phyloP scores from a whole-genome alignment of 306 rosid species.

The Malus sylvestris region DNA sequence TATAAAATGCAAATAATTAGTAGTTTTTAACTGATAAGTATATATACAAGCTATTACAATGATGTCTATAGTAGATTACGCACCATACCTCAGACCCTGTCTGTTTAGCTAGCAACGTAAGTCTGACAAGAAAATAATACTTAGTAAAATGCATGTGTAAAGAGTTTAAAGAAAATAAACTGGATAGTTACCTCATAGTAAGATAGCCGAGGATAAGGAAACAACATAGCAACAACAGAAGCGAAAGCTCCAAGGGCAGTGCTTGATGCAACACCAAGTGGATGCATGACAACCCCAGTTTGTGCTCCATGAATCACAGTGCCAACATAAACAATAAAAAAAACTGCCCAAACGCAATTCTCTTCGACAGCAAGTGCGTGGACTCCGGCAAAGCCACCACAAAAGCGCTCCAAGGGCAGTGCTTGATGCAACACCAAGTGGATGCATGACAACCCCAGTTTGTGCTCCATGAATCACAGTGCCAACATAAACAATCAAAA shows the following conservation, averaged over 20 bases:
- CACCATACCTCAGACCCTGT: too few species aligned
- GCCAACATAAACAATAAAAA: conserved; percentile 68
- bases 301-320: conserved; percentile 38
- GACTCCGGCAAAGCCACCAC: conserved; percentile 59
- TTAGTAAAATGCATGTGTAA: not conserved
- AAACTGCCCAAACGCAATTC: conserved; percentile 64
- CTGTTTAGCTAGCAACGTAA: not conserved
- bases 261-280: conserved; percentile 47
- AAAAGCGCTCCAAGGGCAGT: conserved; percentile 49
- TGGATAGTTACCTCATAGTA: conserved; percentile 27
- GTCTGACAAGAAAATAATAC: not conserved
- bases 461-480: conserved; percentile 38
- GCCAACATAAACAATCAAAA: conserved; percentile 66
- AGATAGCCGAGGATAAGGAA: conserved; percentile 63
- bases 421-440: conserved; percentile 47
- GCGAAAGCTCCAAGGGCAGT: conserved; percentile 74
- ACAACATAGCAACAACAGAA: conserved; percentile 45
- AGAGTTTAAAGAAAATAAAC: too few species aligned
- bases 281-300: conserved; percentile 27
- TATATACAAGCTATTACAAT: too few species aligned
- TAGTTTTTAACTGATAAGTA: not conserved
- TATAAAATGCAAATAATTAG: not conserved
- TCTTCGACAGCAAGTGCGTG: conserved; percentile 46
- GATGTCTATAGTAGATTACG: too few species aligned
- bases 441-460: conserved; percentile 27